Conservation (phyloP, 257 asterid genomes). For the Coffea eugenioides region DNA sequence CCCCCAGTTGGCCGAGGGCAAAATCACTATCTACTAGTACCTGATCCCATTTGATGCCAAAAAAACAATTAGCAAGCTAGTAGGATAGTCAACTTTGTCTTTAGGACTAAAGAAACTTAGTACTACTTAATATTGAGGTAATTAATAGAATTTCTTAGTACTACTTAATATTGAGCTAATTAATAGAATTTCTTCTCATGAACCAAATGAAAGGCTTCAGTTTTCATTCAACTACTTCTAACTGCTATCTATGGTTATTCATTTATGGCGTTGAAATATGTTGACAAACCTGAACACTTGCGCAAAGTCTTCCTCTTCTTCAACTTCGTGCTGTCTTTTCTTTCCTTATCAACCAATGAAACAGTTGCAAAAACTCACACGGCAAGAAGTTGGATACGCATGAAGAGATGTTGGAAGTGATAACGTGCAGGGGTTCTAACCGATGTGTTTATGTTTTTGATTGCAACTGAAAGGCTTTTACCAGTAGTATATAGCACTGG, state of each 20-base stretch:
- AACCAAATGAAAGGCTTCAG: not conserved
- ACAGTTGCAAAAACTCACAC: not conserved
- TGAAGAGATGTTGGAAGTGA: not conserved
- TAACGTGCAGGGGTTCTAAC: not conserved
- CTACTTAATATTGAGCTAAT: not conserved
- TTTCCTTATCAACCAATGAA: not conserved
- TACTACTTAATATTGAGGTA: not conserved
- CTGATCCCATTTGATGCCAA: conserved; percentile 22
- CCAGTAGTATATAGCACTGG: not conserved
- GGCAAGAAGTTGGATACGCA: not conserved
- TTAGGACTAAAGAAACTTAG: not conserved
- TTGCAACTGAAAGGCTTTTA: too few species aligned
- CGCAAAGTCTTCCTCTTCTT: conserved; percentile 16
- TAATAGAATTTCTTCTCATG: not conserved
- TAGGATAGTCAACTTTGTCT: conserved; percentile 30
- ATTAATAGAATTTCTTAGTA: not conserved
- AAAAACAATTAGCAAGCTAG: conserved; percentile 16
- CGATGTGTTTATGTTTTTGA: not conserved
- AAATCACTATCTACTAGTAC: conserved; percentile 7
- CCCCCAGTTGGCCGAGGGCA: conserved; percentile 20
- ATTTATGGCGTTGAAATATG: not conserved
- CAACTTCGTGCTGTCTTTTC: not conserved
- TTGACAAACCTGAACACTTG: conserved; percentile 14
- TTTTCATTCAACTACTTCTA: not conserved
- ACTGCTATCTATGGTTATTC: not conserved